Percentiles rank a stretch among this genome's conserved stretches.
These are phyloP conservation scores for Alternaria postmessia DNA, from an alignment of 2,329 filamentous ascomycete species.

Conservation along the genomic window DNA sequence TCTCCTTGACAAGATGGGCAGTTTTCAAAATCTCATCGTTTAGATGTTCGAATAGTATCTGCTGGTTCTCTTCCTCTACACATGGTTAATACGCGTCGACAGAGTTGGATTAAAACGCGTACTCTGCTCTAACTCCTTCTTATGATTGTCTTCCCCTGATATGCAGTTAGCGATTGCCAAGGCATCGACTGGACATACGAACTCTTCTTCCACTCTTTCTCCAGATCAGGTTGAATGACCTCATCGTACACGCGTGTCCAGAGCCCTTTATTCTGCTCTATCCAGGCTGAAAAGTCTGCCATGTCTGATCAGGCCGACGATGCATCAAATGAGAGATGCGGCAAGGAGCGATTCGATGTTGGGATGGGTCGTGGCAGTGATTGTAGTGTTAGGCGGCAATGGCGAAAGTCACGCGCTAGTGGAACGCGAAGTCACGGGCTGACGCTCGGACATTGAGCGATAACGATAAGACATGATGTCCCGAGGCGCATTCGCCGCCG, in stretches of 20 bases:
- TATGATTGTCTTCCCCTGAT: constrained; percentile 37
- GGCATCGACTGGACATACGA: constrained; percentile 11
- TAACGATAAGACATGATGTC: constrained; percentile 24
- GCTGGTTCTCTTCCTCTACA: constrained; percentile 41
- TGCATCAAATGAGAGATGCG: neutral
- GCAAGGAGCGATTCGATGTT: neutral
- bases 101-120: constrained; percentile 4
- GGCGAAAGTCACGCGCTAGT: constrained; percentile 7
- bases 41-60: constrained; percentile 36
- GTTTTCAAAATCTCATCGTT: constrained; percentile 39
- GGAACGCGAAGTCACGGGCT: constrained; percentile 35
- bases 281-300: constrained; percentile 38
- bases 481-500: constrained; percentile 18
- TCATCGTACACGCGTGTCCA: constrained; percentile 46
- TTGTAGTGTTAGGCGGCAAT: constrained; percentile 14
- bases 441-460: constrained; percentile 25
- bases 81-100: constrained; percentile 7
- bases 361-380: neutral
- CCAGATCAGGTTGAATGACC: constrained; percentile 43
- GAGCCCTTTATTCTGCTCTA: constrained; percentile 38
- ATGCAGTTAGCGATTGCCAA: constrained; percentile 6
- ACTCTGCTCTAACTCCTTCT: constrained; percentile 39
- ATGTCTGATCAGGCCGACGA: constrained; percentile 24
- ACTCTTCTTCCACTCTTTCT: constrained; percentile 47
- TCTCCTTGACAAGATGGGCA: constrained; percentile 36